Conservation (phyloP, 2,329 filamentous ascomycete species). For the Purpureocillium lavendulum region DNA sequence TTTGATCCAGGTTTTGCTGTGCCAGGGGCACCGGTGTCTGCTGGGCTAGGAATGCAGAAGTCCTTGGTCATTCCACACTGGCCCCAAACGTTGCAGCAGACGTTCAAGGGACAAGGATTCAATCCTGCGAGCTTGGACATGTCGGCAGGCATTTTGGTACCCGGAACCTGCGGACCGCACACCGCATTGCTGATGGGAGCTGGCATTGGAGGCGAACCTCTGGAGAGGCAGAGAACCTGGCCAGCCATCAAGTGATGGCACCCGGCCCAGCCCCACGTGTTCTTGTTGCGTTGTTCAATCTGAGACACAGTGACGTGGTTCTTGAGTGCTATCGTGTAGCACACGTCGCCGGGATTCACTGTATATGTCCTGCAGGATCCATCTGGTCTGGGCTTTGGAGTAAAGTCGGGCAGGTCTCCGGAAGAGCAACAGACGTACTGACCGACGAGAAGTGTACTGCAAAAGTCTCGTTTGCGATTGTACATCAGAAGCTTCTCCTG, state of each 20-base stretch:
- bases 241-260: conserved; percentile 10
- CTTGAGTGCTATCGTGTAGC: conserved; percentile 20
- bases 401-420: conserved; percentile 10
- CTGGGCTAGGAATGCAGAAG: conserved; percentile 24
- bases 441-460: conserved; percentile 13
- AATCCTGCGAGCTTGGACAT: conserved; percentile 11
- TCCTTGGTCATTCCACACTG: conserved; percentile 30
- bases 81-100: conserved; percentile 28
- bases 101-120: conserved; percentile 19
- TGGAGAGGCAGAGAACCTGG: conserved; percentile 17
- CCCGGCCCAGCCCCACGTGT: conserved; percentile 21
- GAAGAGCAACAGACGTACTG: conserved; percentile 28
- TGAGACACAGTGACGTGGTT: conserved; percentile 19
- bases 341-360: conserved; percentile 24
- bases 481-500: conserved; percentile 21
- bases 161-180: conserved; percentile 20
- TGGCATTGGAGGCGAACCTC: conserved; percentile 20
- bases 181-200: conserved; percentile 9
- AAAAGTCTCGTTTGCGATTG: conserved; percentile 19
- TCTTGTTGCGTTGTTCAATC: conserved; percentile 11
- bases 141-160: conserved; percentile 8
- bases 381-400: conserved; percentile 6
- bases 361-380: conserved; percentile 28
- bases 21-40: conserved; percentile 24
- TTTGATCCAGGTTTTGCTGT: conserved; percentile 19